Evolutionary conservation across 1,284 basidiomycete genomes (phyloP), one percentile per base, ranked within the genome.

Genomic region (Rhodotorula sp.): DNA sequence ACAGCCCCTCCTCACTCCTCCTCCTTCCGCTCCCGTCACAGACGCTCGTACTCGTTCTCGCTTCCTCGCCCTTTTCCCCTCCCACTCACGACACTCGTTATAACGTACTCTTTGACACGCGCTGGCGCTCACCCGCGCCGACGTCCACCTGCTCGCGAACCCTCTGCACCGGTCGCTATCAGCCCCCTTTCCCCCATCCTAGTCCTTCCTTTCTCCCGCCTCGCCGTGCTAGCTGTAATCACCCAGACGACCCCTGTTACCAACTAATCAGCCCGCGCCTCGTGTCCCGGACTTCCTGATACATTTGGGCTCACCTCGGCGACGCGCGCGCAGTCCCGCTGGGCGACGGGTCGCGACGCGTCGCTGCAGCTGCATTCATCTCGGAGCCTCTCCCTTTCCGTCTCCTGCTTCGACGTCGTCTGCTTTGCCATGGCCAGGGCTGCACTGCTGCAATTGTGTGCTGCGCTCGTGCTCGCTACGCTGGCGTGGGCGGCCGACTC

Each of bases 171-270:
- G 19, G 9, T 49, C 14, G 48, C 3, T 7, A 34, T 34, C 34
- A 34, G 5, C 34, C 34, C 34, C 34, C 48, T 49, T 21, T 9
- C 10, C 48, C 48, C n/a, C 23, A 14, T 49, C 48, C 7, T 44
- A 74, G 78, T 80, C 78, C 78, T 81, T 60, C 77, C 71, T 23
- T 44, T 14, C 41, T 27, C 42, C 42, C 27, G 27, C 21, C 45
- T 21, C 17, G 49, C 49, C 49, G 49, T 50, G 2, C 27, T 17
- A 34, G 27, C 16, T 54, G 53, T 54, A 54, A 54, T 54, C 2
- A 34, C 34, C 34, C 34, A 34, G 34, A 34, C 16, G 7, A 54
- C 16, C 1, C 34, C n/a, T 54, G 53, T 25, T 17, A 54, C 53
- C 53, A 3, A 54, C 53, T 54, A 54, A 54, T 25, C 25, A 13